phyloP scores from a whole-genome alignment of 2,329 filamentous ascomycete genomes.

The Truncatella angustata region DNA sequence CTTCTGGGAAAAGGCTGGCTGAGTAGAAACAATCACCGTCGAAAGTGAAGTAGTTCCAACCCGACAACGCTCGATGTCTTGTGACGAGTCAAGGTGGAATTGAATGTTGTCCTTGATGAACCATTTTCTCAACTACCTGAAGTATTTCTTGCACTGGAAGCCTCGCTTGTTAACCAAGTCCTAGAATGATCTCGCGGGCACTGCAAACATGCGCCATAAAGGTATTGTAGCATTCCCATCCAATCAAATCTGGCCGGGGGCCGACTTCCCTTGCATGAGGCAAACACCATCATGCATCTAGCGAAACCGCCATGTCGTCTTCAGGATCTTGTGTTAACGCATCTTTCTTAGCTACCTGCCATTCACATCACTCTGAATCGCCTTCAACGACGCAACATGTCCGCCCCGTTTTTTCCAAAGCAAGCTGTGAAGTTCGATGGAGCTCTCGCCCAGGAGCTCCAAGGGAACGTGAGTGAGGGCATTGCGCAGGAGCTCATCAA shows the following conservation, averaged over 20 bases:
- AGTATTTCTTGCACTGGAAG: no score
- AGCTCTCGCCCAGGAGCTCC: constrained; percentile 13
- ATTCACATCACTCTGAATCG: not conserved
- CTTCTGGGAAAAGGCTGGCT: no score
- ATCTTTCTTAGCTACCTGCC: not conserved
- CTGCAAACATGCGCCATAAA: no score
- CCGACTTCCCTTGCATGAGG: not conserved
- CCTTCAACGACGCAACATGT: not conserved
- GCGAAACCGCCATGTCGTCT: not conserved
- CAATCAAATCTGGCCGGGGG: not conserved
- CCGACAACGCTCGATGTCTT: no score
- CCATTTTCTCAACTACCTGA: no score
- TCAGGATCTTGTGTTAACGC: not conserved
- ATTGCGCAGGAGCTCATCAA: constrained; percentile 13
- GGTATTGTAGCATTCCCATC: no score
- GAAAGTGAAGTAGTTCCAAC: no score
- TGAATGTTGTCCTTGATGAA: no score
- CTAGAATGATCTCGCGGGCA: no score
- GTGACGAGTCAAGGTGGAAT: no score
- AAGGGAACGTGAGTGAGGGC: constrained; percentile 14
- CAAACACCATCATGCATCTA: not conserved
- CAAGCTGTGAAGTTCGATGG: constrained; percentile 13
- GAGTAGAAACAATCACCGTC: no score
- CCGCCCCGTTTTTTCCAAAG: constrained; percentile 1
- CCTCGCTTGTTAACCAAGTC: no score